These are phyloP conservation scores for Saccharomycopsis microspora DNA, from an alignment of 805 yeast genomes.

Conservation along the genomic window DNA sequence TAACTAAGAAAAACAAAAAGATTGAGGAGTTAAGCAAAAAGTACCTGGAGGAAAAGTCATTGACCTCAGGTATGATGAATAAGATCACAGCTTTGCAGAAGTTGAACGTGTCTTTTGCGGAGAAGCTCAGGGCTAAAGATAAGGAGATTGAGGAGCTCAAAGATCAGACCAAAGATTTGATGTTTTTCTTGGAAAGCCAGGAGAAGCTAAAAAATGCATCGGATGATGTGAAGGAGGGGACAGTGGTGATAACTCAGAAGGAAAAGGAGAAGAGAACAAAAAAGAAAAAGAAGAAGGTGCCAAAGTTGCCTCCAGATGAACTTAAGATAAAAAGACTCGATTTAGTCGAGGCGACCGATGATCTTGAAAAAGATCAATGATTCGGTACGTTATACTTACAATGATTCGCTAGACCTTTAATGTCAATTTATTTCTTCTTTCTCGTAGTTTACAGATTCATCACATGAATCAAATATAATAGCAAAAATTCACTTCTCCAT, in stretches of 20 bases:
- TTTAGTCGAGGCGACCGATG: no score
- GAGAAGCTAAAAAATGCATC: conserved; percentile 62
- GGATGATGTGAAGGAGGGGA: conserved; percentile 65
- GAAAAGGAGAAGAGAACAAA: conserved; percentile 15
- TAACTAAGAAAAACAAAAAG: background rate
- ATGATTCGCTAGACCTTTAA: background rate
- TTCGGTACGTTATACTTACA: background rate
- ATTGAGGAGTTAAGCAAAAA: conserved; percentile 16
- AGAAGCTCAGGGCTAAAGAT: conserved; percentile 20
- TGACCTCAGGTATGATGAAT: conserved; percentile 30
- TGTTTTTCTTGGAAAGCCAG: conserved; percentile 69
- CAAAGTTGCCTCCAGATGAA: conserved; percentile 8
- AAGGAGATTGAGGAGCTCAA: conserved; percentile 36
- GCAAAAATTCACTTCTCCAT: background rate
- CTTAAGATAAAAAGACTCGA: background rate
- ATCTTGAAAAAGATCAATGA: no score
- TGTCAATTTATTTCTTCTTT: background rate
- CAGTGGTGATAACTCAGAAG: conserved; percentile 31
- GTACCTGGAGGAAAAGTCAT: conserved; percentile 34
- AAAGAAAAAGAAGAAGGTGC: conserved; percentile 6
- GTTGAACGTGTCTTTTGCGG: conserved; percentile 18
- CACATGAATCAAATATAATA: background rate
- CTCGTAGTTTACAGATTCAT: background rate
- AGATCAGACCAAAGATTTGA: conserved; percentile 63
- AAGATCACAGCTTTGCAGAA: conserved; percentile 27